These are phyloP conservation scores for Plantago ovata DNA, from an alignment of 257 asterid species.

Conservation along the genomic window DNA sequence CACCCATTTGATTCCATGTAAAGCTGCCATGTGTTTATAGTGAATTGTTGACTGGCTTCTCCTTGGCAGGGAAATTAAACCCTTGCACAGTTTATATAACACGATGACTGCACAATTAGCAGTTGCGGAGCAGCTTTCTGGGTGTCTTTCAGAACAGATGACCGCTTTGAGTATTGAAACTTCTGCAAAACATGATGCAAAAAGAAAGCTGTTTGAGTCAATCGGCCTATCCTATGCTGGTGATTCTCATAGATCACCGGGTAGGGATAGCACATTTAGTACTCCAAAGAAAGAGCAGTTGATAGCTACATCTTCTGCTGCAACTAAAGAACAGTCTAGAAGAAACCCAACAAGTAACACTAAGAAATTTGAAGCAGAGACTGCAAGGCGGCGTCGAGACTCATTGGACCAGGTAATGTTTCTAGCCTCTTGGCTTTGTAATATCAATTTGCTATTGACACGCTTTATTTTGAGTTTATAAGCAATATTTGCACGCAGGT, in stretches of 20 bases:
- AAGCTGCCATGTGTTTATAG: background rate
- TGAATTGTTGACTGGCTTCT: conserved; percentile 4
- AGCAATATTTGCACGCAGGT: too few relatives aligned
- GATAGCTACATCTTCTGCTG: conserved; percentile 32
- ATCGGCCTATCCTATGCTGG: conserved; percentile 67
- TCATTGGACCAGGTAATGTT: conserved; percentile 70
- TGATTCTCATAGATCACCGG: conserved; percentile 42
- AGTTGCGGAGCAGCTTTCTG: conserved; percentile 89
- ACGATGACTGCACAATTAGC: conserved; percentile 71
- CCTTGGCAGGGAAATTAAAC: conserved; percentile 63
- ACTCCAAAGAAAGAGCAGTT: conserved; percentile 37
- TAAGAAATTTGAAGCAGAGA: conserved; percentile 65
- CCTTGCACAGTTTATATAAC: conserved; percentile 59
- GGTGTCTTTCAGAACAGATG: conserved; percentile 80
- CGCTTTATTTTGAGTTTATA: conserved; percentile 16
- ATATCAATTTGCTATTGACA: conserved; percentile 8
- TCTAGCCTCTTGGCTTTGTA: conserved; percentile 17
- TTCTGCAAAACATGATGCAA: conserved; percentile 51
- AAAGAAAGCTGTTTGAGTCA: conserved; percentile 77
- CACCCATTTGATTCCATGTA: background rate
- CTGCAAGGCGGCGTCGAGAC: conserved; percentile 74
- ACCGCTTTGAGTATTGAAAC: conserved; percentile 59
- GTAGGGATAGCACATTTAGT: conserved; percentile 35
- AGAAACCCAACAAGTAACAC: conserved; percentile 41
- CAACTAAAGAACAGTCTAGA: conserved; percentile 39